Conservation (phyloP, 345 rosid genomes). For the Salix koriyanagi region DNA sequence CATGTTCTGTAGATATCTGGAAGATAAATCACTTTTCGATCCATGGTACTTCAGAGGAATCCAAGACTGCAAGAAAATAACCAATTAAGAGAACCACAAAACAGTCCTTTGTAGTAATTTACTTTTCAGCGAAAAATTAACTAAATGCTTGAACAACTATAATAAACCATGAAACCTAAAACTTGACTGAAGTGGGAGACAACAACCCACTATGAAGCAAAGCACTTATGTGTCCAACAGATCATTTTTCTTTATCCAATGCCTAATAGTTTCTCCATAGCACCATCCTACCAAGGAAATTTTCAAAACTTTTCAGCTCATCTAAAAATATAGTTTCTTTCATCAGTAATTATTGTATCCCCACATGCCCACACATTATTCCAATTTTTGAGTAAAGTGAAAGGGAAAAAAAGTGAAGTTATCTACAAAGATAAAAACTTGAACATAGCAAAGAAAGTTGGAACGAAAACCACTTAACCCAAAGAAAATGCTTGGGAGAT, state of each 20-base stretch:
- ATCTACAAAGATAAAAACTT: neutral
- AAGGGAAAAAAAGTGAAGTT: neutral
- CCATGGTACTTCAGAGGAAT: conserved; percentile 70
- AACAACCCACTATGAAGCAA: neutral
- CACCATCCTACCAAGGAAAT: neutral
- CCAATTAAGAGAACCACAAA: conserved; percentile 5
- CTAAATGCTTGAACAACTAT: neutral
- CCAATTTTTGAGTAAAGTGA: neutral
- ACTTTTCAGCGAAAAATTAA: neutral
- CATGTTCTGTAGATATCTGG: conserved; percentile 57
- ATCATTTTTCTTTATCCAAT: neutral
- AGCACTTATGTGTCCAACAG: neutral
- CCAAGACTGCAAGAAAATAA: conserved; percentile 51
- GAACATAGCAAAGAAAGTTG: neutral
- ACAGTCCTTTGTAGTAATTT: neutral
- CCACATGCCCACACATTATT: neutral
- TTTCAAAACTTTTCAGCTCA: neutral
- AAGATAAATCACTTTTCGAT: conserved; percentile 58
- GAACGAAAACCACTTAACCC: no score
- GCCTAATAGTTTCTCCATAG: neutral
- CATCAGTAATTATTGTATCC: neutral
- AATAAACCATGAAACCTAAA: neutral
- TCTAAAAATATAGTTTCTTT: neutral
- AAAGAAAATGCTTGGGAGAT: no score
- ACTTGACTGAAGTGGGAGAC: neutral